A percentile compares a stretch with the other conserved stretches of the same genome.
These are phyloP conservation scores for Caryopteris hybrid DNA, from an alignment of 305 asterid species.

Conservation along the genomic window DNA sequence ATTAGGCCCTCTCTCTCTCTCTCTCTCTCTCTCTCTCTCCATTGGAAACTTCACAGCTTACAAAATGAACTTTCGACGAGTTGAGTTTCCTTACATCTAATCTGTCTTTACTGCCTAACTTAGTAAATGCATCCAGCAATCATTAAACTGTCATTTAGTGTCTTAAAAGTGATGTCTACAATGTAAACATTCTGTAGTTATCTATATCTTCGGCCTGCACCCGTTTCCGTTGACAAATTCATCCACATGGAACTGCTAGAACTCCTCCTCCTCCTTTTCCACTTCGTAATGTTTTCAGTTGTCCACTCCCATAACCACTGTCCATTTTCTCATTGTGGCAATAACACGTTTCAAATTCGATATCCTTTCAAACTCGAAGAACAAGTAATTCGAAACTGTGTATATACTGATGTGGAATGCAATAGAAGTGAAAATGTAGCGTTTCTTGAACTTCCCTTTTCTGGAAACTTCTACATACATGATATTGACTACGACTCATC, in stretches of 20 bases:
- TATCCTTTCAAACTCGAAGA: conserved; percentile 40
- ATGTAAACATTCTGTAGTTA: not conserved
- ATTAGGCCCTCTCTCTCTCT: too few species aligned
- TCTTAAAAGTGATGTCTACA: conserved; percentile 14
- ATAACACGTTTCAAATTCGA: conserved; percentile 13
- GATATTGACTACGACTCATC: too few species aligned
- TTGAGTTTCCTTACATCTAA: too few species aligned
- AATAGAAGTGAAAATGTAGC: too few species aligned
- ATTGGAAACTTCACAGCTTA: not conserved
- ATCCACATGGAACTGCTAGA: conserved; percentile 26
- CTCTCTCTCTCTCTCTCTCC: too few species aligned
- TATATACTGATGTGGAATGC: too few species aligned
- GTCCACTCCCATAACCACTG: conserved; percentile 24
- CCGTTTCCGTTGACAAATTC: not conserved
- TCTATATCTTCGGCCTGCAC: not conserved
- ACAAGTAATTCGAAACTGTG: not conserved
- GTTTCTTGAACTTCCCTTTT: too few species aligned
- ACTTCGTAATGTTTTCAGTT: not conserved
- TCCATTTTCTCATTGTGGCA: conserved; percentile 22
- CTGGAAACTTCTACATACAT: too few species aligned
- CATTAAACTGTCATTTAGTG: conserved; percentile 8
- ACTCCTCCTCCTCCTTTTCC: conserved; percentile 12
- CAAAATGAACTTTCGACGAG: not conserved
- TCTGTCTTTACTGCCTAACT: too few species aligned
- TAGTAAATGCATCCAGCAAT: too few species aligned